Evolutionary conservation across 768 basidiomycete species (phyloP), one percentile per base, ranked within the genome.

Genomic region (Leccinum obscurum): DNA sequence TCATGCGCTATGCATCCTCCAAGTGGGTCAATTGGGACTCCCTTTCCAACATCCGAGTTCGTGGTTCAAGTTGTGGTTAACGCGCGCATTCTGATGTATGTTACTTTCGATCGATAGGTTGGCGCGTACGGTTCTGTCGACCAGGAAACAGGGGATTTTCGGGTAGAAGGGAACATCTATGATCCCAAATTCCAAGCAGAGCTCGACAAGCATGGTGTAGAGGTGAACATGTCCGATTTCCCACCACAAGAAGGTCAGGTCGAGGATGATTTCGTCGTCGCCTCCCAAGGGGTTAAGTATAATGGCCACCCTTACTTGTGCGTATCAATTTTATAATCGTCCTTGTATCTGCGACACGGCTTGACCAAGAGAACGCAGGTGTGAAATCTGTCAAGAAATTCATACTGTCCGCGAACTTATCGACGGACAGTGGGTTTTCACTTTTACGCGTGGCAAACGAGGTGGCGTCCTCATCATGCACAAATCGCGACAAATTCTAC

Each of bases 11-110:
- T 3, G 55, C 49, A 6, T 73, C 72, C 14, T 72, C 71, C 30
- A 77, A 77, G 57, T 77, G 71, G 71, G 71, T 72, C 26, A 77
- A 70, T 46, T 77, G 77, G 76, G 75, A 77, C 52, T 72, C 73
- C 0, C 68, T 67, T 13, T 61, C 59, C 30, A 58, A 57, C 20
- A 66, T 77, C 48, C 58, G 64, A 56, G 75, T 74, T 39, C 10
- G 44, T 44, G 35, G 68, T 35, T 34, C 48, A 9, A 24, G 24
- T 24, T 49, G 24, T 49, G 48, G 14, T 14, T 24, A 24, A 49
- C 14, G 15, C 48, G 24, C 13, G 24, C 14, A 52, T 56, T 35
- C 14, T 5, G 10, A 26, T 1, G 17, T 35, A 51, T 20, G 20
- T 10, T 32, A 2, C 4, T 44, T 53, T 51, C 17, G 44, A 9